A percentile compares a stretch with the other conserved stretches of the same genome.
phyloP scores from a whole-genome alignment of 495 filamentous ascomycete genomes.

The Penicillium lividum region DNA sequence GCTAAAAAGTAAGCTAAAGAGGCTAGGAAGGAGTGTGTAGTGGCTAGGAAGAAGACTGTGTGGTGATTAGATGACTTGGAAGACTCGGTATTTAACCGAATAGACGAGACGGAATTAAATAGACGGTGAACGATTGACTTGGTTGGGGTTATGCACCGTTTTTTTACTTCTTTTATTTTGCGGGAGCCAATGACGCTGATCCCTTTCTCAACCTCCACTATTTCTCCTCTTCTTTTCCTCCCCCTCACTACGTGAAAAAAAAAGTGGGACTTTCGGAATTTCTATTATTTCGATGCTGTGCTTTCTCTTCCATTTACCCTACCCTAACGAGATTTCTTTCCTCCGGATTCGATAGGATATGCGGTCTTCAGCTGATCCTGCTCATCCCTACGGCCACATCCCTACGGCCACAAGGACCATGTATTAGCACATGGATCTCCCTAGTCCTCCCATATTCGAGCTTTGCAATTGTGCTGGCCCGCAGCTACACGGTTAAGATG shows the following conservation, averaged over 20 bases:
- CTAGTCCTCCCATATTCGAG: background rate
- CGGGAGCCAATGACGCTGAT: conserved; percentile 5
- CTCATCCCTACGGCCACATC: conserved; percentile 3
- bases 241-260: background rate
- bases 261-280: background rate
- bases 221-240: background rate
- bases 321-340: background rate
- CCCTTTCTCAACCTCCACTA: background rate
- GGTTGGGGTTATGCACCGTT: background rate
- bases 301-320: background rate
- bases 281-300: background rate
- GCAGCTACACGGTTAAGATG: conserved; percentile 29
- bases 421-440: conserved; percentile 4
- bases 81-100: too few species aligned
- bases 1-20: too few species aligned
- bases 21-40: too few species aligned
- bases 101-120: too few species aligned
- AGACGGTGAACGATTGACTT: background rate
- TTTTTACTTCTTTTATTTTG: background rate
- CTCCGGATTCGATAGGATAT: conserved; percentile 20
- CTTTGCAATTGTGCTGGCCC: background rate
- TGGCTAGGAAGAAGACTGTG: too few species aligned
- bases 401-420: background rate
- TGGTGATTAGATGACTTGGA: too few species aligned
- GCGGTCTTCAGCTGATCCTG: conserved; percentile 4